These are phyloP conservation scores for Primulina huaijiensis DNA, from an alignment of 257 asterid species.

Conservation along the genomic window DNA sequence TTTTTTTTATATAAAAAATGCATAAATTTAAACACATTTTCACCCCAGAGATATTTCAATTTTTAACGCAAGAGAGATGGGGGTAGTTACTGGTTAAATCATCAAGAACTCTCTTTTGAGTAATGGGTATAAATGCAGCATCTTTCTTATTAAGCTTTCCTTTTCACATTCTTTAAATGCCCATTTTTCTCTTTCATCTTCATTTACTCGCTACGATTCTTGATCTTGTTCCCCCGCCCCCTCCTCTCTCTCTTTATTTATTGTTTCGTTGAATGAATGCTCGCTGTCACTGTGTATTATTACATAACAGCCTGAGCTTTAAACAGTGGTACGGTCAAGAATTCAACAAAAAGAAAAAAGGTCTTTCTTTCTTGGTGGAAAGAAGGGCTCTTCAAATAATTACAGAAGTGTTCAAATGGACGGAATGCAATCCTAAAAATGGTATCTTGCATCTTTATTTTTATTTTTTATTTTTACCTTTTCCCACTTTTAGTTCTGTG, in stretches of 20 bases:
- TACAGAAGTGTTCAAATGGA: constrained; percentile 33
- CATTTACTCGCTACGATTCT: constrained; percentile 25
- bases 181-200: constrained; percentile 23
- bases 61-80: constrained; percentile 35
- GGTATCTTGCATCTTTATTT: constrained; percentile 34
- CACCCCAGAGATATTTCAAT: no score
- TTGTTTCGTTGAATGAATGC: constrained; percentile 45
- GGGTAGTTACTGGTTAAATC: constrained; percentile 69
- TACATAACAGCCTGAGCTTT: constrained; percentile 20
- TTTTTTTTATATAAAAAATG: no score
- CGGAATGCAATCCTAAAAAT: constrained; percentile 44
- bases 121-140: constrained; percentile 57
- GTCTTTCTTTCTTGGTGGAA: constrained; percentile 13
- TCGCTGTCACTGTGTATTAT: constrained; percentile 32
- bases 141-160: constrained; percentile 48
- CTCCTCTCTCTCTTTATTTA: constrained; percentile 35
- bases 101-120: constrained; percentile 49
- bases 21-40: no score
- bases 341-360: constrained; percentile 24
- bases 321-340: constrained; percentile 30
- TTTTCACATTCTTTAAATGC: constrained; percentile 38
- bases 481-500: constrained; percentile 41
- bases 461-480: constrained; percentile 18
- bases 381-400: constrained; percentile 29
- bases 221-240: constrained; percentile 23